These are phyloP conservation scores for Cladosporium cucumerinum DNA, from an alignment of 2,329 filamentous ascomycete genomes.

Conservation along the genomic window DNA sequence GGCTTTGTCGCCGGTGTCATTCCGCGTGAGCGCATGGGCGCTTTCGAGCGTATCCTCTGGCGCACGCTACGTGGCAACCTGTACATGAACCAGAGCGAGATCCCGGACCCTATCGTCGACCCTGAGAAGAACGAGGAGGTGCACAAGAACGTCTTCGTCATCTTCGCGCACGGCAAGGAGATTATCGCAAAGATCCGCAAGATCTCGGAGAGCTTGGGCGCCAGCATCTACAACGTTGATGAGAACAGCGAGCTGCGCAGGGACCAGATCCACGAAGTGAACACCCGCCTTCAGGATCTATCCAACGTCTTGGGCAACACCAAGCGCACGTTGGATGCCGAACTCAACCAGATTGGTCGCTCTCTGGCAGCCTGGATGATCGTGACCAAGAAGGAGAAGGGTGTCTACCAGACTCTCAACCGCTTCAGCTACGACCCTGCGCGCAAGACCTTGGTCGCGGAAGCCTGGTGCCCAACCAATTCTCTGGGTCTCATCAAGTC, in stretches of 20 bases:
- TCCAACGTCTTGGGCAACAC: slow-evolving; percentile 92
- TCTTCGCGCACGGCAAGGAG: slow-evolving; percentile 97
- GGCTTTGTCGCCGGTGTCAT: slow-evolving; percentile 98
- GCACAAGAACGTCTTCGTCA: slow-evolving; percentile 98
- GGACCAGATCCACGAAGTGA: slow-evolving; percentile 97
- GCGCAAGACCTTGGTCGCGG: slow-evolving; percentile 91
- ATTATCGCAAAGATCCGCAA: slow-evolving; percentile 98
- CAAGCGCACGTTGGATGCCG: slow-evolving; percentile 86
- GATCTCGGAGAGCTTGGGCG: slow-evolving; percentile 95
- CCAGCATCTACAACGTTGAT: slow-evolving; percentile 93
- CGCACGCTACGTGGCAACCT: slow-evolving; percentile 93
- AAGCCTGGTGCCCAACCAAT: slow-evolving; percentile 95
- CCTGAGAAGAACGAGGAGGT: slow-evolving; percentile 87
- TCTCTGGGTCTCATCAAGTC: slow-evolving; percentile 85
- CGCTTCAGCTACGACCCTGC: slow-evolving; percentile 95
- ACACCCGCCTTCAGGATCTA: slow-evolving; percentile 85
- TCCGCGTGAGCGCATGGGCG: slow-evolving; percentile 82
- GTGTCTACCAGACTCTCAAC: slow-evolving; percentile 92
- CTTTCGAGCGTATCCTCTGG: slow-evolving; percentile 97
- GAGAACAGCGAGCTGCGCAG: slow-evolving; percentile 94
- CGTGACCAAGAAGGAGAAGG: slow-evolving; percentile 96
- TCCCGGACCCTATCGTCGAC: slow-evolving; percentile 87
- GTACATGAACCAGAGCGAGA: slow-evolving; percentile 99
- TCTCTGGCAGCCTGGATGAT: slow-evolving; percentile 97
- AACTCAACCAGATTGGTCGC: slow-evolving; percentile 88